Base-by-base conservation (phyloP, 257 asterid species). In the Solanum bulbocastanum region DNA sequence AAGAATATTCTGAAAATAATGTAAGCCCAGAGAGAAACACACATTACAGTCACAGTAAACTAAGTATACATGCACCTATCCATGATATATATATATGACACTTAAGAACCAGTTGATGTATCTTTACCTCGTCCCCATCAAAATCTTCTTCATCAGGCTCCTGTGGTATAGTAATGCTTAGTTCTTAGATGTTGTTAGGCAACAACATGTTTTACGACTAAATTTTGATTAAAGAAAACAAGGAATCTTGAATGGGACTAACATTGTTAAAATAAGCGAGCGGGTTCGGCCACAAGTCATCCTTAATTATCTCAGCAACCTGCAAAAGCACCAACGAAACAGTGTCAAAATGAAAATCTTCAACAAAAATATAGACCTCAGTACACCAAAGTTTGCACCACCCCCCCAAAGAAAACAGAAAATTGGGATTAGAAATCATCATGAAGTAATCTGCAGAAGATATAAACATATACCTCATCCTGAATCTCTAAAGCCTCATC, bases 251-350 rank as follows among this genome's bases (percentile, higher is more conserved):
- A 6, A 39, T 39, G 71, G 82, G 75, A 87, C 89, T 18, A 15
- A 93, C 98, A 87, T 92, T 91, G 92, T 87, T 91, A 87, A 93
- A 94, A 78, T 92, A 93, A 75, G 94, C 88, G 52, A 93, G 91
- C 39, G 98, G 98, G 90, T 92, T 91, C 75, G 95, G 95, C 98
- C 98, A 94, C 83, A 94, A 87, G 89, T 94, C 98, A 40, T 94
- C 98, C 94, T 93, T 94, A 90, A 94, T 93, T 83, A 93, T 91
- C 86, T 94, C 98, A 84, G 98, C 98, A 92, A 94, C 94, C 94
- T 94, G 94, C 91, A 62, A 79, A 79, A 5, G 84, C 65, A 25
- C 65, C 84, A 78, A 58, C 18, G 66, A 58, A 20, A 20, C 4
- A 58, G 66, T 58, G 66, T 58, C 66, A 58, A 58, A 58, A 58